Evolutionary conservation across 371 early-diverging fungal genomes (phyloP).

Genomic region (Mucor sp.): DNA sequence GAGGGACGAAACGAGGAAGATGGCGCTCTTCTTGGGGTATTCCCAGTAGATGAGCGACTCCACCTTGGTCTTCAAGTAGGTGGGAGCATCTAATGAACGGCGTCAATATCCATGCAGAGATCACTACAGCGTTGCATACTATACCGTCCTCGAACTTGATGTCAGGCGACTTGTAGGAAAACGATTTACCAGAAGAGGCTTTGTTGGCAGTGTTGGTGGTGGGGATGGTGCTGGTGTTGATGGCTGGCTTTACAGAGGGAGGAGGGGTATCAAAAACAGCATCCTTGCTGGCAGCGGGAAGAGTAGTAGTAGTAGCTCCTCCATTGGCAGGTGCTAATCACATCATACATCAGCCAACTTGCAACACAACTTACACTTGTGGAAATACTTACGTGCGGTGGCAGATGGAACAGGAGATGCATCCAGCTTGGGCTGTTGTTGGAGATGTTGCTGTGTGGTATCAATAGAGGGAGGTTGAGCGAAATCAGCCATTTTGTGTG

Average conservation of each 20-base stretch:
- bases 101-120: neutral
- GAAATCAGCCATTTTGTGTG: constrained; percentile 13
- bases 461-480: constrained; percentile 5
- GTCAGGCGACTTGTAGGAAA: constrained; percentile 23
- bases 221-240: neutral
- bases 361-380: neutral
- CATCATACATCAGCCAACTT: neutral
- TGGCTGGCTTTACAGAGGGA: constrained; percentile 11
- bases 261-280: constrained; percentile 16
- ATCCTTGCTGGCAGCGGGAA: constrained; percentile 9
- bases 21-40: constrained; percentile 48
- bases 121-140: neutral
- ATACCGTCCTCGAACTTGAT: constrained; percentile 56
- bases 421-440: neutral
- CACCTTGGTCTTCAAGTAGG: constrained; percentile 46
- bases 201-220: neutral
- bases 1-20: constrained; percentile 33
- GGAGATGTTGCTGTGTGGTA: neutral
- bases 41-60: constrained; percentile 61
- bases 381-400: constrained; percentile 5
- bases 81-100: constrained; percentile 34
- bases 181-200: neutral
- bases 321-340: neutral
- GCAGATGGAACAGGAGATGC: constrained; percentile 18
- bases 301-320: too few species aligned